Conservation (phyloP, 2,329 filamentous ascomycete genomes). For the Hypoxylon sp. region DNA sequence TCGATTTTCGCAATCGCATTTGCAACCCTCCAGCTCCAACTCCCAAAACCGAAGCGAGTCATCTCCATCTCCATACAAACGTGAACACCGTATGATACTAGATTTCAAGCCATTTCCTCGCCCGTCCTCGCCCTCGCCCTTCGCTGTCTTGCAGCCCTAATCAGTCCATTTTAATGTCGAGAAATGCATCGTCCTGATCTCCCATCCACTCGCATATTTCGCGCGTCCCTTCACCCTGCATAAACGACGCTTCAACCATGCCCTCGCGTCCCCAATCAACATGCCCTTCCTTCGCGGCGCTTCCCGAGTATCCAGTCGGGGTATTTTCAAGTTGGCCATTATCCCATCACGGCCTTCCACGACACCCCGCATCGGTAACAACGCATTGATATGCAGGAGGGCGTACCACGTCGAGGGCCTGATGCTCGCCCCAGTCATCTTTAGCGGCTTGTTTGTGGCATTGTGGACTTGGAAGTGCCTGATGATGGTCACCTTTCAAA, state of each 20-base stretch:
- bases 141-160: slow-evolving; percentile 22
- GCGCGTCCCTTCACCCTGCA: slow-evolving; percentile 35
- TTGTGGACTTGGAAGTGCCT: slow-evolving; percentile 76
- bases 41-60: too few species aligned
- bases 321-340: slow-evolving; percentile 28
- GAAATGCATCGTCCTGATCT: slow-evolving; percentile 36
- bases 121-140: too few species aligned
- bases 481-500: slow-evolving; percentile 82
- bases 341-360: slow-evolving; percentile 40
- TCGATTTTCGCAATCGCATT: slow-evolving; percentile 1
- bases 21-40: slow-evolving; percentile 13
- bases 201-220: slow-evolving; percentile 39
- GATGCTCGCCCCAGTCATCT: slow-evolving; percentile 75
- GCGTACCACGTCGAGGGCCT: slow-evolving; percentile 56
- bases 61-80: slow-evolving; percentile 2
- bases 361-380: slow-evolving; percentile 39
- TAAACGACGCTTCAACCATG: slow-evolving; percentile 39
- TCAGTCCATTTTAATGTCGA: slow-evolving; percentile 28
- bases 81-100: slow-evolving; percentile 15
- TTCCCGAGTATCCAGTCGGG: slow-evolving; percentile 33
- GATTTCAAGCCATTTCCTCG: slow-evolving; percentile 4
- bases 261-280: slow-evolving; percentile 36
- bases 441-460: slow-evolving; percentile 72
- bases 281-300: slow-evolving; percentile 40
- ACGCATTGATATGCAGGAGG: slow-evolving; percentile 45